Conservation (phyloP, 1,139 yeast species). For the Debaryomyces sp. region DNA sequence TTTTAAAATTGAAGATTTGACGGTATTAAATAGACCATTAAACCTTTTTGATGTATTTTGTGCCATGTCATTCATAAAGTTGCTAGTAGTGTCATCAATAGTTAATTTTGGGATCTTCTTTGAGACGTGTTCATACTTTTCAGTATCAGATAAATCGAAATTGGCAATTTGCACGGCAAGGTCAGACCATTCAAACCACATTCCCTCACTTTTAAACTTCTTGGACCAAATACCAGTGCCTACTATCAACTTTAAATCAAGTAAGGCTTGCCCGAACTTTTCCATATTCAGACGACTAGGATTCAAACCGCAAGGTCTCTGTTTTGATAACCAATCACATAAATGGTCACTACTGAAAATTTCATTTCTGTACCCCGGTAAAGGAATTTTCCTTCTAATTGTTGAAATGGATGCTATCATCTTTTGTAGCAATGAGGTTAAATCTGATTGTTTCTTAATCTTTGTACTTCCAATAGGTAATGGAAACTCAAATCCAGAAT, state of each 20-base stretch:
- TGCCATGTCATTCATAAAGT: slow-evolving; percentile 28
- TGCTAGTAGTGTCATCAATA: slow-evolving; percentile 22
- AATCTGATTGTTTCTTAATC: slow-evolving; percentile 21
- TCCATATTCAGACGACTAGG: slow-evolving; percentile 45
- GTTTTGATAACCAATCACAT: slow-evolving; percentile 30
- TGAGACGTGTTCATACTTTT: neutral
- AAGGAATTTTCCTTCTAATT: slow-evolving; percentile 35
- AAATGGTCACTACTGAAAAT: slow-evolving; percentile 44
- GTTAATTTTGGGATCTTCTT: slow-evolving; percentile 8
- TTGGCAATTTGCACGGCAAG: slow-evolving; percentile 28
- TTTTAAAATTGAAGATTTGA: slow-evolving; percentile 34
- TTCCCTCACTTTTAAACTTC: slow-evolving; percentile 45
- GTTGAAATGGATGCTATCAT: slow-evolving; percentile 31
- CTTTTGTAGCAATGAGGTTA: slow-evolving; percentile 22
- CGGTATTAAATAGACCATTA: slow-evolving; percentile 33
- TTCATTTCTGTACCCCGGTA: slow-evolving; percentile 46
- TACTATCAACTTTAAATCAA: slow-evolving; percentile 38
- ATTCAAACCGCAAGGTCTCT: slow-evolving; percentile 36
- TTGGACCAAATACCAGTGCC: slow-evolving; percentile 36
- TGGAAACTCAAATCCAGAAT: slow-evolving; percentile 33
- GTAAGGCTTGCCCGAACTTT: slow-evolving; percentile 44
- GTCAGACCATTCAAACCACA: slow-evolving; percentile 55
- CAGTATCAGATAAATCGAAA: slow-evolving; percentile 9
- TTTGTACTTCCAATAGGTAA: slow-evolving; percentile 32
- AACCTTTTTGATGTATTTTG: slow-evolving; percentile 29